Evolutionary conservation across 495 filamentous ascomycete species (phyloP).

Genomic region (Aspergillus indologenus): DNA sequence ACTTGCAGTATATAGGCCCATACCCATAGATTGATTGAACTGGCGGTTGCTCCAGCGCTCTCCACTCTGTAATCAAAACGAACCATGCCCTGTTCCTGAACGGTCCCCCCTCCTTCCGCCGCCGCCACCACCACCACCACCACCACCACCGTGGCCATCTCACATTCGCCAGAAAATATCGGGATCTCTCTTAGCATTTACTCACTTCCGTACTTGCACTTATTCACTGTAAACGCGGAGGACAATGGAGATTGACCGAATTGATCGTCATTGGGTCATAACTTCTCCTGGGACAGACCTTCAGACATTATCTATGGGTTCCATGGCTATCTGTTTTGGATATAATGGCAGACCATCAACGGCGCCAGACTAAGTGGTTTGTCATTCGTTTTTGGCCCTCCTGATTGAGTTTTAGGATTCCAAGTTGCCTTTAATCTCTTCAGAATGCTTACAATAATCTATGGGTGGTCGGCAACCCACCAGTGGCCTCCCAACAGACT

Average conservation of each 20-base stretch:
- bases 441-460: background rate
- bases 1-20: background rate
- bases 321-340: conserved; percentile 5
- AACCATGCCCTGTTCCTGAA: conserved; percentile 1
- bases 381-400: background rate
- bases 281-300: background rate
- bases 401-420: background rate
- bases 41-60: background rate
- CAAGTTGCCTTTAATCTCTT: background rate
- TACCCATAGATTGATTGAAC: background rate
- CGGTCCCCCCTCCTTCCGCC: background rate
- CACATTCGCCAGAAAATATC: too few relatives aligned
- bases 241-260: background rate
- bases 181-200: too few relatives aligned
- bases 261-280: background rate
- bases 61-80: background rate
- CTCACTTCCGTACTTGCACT: too few relatives aligned
- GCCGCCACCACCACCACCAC: background rate
- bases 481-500: background rate
- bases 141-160: too few relatives aligned
- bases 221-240: background rate
- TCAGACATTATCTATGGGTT: background rate
- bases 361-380: background rate
- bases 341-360: conserved; percentile 2
- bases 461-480: background rate